These are phyloP conservation scores for Pythium myriotylum DNA, from an alignment of 352 stramenopile species.

Conservation along the genomic window DNA sequence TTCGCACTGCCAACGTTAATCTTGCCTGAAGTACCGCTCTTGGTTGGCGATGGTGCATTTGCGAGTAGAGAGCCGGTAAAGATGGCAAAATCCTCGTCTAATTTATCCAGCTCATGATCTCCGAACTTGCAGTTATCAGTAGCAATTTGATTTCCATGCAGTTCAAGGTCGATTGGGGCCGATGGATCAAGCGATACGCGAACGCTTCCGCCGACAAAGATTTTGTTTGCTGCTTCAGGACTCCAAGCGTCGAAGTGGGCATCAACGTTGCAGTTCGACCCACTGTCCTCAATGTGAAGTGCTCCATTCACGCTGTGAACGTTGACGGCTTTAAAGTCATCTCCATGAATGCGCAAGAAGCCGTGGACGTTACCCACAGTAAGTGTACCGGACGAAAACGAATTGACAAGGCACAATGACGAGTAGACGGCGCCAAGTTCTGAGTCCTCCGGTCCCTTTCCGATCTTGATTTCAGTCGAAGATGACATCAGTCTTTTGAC, in stretches of 20 bases:
- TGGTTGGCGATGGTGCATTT: slow-evolving; percentile 12
- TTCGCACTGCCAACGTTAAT: slow-evolving; percentile 79
- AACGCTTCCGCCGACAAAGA: slow-evolving; percentile 68
- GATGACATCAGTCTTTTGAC: slow-evolving; percentile 75
- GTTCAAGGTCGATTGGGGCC: slow-evolving; percentile 56
- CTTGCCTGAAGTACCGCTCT: slow-evolving; percentile 48
- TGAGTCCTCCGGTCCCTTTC: slow-evolving; percentile 37
- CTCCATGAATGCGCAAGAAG: slow-evolving; percentile 57
- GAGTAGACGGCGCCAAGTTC: slow-evolving; percentile 80
- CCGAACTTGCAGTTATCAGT: slow-evolving; percentile 51
- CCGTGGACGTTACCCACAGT: slow-evolving; percentile 72
- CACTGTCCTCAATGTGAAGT: slow-evolving; percentile 72
- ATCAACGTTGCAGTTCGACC: slow-evolving; percentile 46
- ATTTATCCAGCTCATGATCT: slow-evolving; percentile 57
- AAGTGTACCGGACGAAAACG: slow-evolving; percentile 36
- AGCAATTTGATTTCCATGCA: slow-evolving; percentile 56
- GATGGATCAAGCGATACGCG: slow-evolving; percentile 67
- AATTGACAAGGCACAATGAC: slow-evolving; percentile 48
- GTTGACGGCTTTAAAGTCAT: slow-evolving; percentile 47
- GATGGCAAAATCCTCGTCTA: slow-evolving; percentile 77
- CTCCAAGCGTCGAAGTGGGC: slow-evolving; percentile 79
- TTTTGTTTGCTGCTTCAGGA: slow-evolving; percentile 47
- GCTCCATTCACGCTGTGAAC: slow-evolving; percentile 73
- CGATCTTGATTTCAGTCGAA: slow-evolving; percentile 54
- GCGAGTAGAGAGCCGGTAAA: slow-evolving; percentile 57